Evolutionary conservation across 345 rosid species (phyloP), one percentile per base, ranked within the genome.

Genomic region (Schrenkiella parvula): DNA sequence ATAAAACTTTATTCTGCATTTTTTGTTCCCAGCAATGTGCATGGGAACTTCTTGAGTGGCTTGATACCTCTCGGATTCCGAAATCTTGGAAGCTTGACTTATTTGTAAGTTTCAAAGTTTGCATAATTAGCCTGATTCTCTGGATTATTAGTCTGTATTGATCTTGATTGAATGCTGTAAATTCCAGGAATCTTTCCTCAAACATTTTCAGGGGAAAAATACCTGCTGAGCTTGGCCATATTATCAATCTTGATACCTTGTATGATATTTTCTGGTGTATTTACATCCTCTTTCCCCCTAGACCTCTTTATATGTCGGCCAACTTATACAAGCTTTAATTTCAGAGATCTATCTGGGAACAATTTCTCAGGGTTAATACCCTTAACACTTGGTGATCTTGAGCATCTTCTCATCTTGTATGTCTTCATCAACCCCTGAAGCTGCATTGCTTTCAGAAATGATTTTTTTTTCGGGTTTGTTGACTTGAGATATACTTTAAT

Each of bases 361-460:
- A 74, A 80, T 66, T 88, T 95, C 65, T 83, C 89, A 0, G 98
- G 99, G 19, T 60, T 80, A 12, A 37, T 92, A 61, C 99, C 97
- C 19, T 83, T 89, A 72, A 88, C 96, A 50, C 26, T 95, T 64
- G 99, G 98, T 76, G 92, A 80, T 68, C 84, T 95, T 29, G 99
- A 95, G 79, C 99, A 95, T 77, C 97, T 95, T 61, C 96, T 95
- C 38, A 85, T 80, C 5, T 72, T 95, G 99, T 95, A 84, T 70
- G 89, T 55, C 18, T 10, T 17, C 32, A 39, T 43, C 19, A 10
- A 29, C 11, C 15, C 21, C 29, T 53, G 47, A 34, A 44, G 19
- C n/a, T 61, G 18, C 41, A 28, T 21, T 74, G 26, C 43, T 29
- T 8, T 29, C 23, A 12, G 54, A n/a, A 34, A 5, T 4, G 2